Evolutionary conservation across 129 eudicot species (phyloP), one percentile per base, ranked within the genome.

Genomic region (Escallonia herrerae): DNA sequence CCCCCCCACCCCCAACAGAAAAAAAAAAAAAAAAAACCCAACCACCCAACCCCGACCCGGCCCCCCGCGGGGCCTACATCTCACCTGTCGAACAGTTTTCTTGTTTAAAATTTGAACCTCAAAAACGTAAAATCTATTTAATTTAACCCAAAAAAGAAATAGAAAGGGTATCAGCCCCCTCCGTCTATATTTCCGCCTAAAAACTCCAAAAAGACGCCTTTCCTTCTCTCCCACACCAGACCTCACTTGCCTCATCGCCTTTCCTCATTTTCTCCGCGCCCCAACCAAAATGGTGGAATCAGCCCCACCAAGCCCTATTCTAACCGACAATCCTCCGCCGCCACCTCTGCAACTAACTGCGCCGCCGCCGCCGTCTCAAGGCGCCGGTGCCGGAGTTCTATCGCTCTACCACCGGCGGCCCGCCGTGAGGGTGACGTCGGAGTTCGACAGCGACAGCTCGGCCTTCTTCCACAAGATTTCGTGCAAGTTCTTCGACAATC

Each of bases 391-490:
- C 59, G 59, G 59, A 14, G 59, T 5, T 15, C 41, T 40, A 7
- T 33, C 3, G n/a, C 48, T 6, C 43, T 41, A 12, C 0, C 11
- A 3, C 43, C 68, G 54, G 38, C 63, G 85, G 40, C 90, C 98
- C 58, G 56, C 83, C 3, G 5, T 93, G 4, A 58, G 95, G 37
- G 81, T 93, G 38, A 85, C 96, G 7, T 65, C 95, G 13, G 95
- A 93, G 79, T 93, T 79, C 69, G 98, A 93, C 79, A 85, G 95
- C 72, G 95, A 83, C 49, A 65, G 76, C 51, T 64, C 86, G n/a
- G 52, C 77, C 12, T 86, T 79, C 81, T 66, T 88, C 60, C 68
- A 93, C 77, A 93, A 86, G 70, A 56, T 89, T 8, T 93, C 98
- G 8, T 83, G 95, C 80, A 93, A 93, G 76, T 58, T 93, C 5